Evolutionary conservation across 2,329 filamentous ascomycete species (phyloP).

Genomic region (Ceratocystis cubensis): DNA sequence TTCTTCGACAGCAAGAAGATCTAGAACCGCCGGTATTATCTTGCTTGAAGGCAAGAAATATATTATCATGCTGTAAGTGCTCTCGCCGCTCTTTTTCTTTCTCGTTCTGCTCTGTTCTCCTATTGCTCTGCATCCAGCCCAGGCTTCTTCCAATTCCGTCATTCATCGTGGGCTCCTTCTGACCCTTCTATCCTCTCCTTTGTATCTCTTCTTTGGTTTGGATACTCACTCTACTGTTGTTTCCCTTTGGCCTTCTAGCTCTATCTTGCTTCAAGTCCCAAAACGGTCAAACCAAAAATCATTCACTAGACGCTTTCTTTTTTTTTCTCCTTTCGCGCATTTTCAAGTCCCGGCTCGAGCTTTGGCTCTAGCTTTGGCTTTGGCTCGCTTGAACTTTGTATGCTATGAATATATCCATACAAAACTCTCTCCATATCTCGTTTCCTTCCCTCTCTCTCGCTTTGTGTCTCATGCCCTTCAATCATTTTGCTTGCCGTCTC

Average conservation of each 20-base stretch:
- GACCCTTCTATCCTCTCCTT: neutral
- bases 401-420: neutral
- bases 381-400: neutral
- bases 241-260: neutral
- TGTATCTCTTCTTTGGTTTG: neutral
- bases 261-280: neutral
- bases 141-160: neutral
- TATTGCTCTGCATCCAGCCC: neutral
- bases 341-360: conserved; percentile 2
- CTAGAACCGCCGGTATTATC: neutral
- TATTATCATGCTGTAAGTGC: neutral
- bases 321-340: neutral
- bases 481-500: neutral
- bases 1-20: neutral
- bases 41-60: neutral
- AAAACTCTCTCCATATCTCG: neutral
- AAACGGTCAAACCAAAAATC: neutral
- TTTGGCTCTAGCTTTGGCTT: neutral
- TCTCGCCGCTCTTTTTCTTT: neutral
- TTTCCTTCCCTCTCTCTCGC: neutral
- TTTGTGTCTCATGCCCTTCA: neutral
- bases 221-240: neutral
- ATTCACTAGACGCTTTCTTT: too few species aligned
- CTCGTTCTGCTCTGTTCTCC: neutral
- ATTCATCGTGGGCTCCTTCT: neutral